Evolutionary conservation across 805 yeast species (phyloP).

Genomic region (Yamadazyma ubonensis): DNA sequence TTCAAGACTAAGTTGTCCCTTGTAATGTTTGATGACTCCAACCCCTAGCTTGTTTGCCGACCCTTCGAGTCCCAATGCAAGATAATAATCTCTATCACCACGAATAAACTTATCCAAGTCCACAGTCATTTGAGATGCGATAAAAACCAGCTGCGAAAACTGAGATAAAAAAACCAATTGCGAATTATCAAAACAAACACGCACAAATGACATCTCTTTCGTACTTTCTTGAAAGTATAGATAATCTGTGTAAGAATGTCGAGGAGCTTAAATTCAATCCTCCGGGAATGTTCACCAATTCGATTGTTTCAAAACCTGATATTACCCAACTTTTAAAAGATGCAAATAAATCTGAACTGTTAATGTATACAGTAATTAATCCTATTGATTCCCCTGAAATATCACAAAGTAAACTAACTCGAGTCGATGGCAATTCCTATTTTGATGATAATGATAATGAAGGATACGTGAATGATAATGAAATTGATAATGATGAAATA

Average conservation of each 20-base stretch:
- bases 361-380: constrained; percentile 45
- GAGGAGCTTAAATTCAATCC: constrained; percentile 47
- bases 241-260: constrained; percentile 41
- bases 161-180: constrained; percentile 1
- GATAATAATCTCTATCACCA: constrained; percentile 49
- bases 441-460: constrained; percentile 33
- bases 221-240: constrained; percentile 31
- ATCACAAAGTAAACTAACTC: constrained; percentile 28
- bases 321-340: constrained; percentile 61
- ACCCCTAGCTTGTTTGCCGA: constrained; percentile 96
- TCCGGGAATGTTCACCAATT: constrained; percentile 67
- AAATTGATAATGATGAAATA: constrained; percentile 21
- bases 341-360: constrained; percentile 51
- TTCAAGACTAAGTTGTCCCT: constrained; percentile 53
- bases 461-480: too few relatives aligned
- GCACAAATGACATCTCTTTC: constrained; percentile 13
- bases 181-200: constrained; percentile 4
- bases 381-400: constrained; percentile 11
- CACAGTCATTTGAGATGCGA: constrained; percentile 30
- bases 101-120: constrained; percentile 46
- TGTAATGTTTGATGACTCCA: constrained; percentile 77
- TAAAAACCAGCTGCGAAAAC: neutral
- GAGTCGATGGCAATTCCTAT: constrained; percentile 50
- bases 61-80: constrained; percentile 93
- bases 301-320: constrained; percentile 50